Conservation (phyloP, 2,329 filamentous ascomycete species). For the Exophiala sideris region DNA sequence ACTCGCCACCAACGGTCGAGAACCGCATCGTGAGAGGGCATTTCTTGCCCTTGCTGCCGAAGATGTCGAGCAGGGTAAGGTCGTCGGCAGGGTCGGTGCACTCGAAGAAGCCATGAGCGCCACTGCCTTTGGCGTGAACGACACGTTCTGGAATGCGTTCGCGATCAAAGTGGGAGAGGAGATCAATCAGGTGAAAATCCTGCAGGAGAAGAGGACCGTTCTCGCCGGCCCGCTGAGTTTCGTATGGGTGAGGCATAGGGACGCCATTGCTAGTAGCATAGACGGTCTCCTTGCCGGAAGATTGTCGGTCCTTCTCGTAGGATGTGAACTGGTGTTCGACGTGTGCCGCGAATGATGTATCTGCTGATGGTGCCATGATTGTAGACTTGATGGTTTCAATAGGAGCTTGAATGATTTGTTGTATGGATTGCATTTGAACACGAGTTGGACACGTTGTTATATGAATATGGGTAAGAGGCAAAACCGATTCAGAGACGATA, state of each 20-base stretch:
- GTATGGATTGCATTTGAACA: constrained; percentile 12
- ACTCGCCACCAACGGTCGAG: constrained; percentile 72
- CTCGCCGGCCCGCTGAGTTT: constrained; percentile 51
- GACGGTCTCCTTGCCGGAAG: constrained; percentile 36
- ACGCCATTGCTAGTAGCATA: constrained; percentile 46
- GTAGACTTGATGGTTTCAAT: constrained; percentile 13
- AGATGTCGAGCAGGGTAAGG: constrained; percentile 47
- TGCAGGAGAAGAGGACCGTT: constrained; percentile 61
- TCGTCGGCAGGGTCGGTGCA: constrained; percentile 51
- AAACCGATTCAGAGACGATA: background rate
- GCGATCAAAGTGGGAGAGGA: constrained; percentile 44
- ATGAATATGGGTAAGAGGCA: constrained; percentile 1
- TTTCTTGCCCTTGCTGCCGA: constrained; percentile 62
- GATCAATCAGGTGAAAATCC: constrained; percentile 63
- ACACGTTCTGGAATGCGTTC: constrained; percentile 46
- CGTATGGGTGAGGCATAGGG: constrained; percentile 51
- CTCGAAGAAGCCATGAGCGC: constrained; percentile 36
- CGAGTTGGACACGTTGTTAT: background rate
- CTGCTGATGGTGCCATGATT: constrained; percentile 23
- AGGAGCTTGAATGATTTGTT: constrained; percentile 12
- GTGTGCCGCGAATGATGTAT: constrained; percentile 38
- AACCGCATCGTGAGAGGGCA: constrained; percentile 67
- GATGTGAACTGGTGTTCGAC: constrained; percentile 38
- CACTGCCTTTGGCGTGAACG: constrained; percentile 42
- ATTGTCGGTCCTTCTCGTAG: constrained; percentile 42